Conservation (phyloP, 2,329 filamentous ascomycete species). For the Beauveria sp. region DNA sequence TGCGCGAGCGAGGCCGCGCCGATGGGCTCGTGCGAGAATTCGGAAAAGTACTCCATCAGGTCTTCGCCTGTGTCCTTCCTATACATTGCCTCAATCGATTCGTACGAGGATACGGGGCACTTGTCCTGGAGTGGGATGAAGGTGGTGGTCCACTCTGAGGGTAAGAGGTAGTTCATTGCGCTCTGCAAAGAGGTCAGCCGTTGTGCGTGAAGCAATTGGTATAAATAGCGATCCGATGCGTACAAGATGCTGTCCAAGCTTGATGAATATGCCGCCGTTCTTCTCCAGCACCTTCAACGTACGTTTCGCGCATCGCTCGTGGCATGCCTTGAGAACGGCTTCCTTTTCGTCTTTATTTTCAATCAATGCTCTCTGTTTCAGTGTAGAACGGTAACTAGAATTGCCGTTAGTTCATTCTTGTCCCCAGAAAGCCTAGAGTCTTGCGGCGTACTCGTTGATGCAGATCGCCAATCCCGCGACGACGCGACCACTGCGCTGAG, state of each 20-base stretch:
- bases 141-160: constrained; percentile 86
- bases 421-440: background rate
- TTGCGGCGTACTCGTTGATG: constrained; percentile 68
- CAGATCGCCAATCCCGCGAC: constrained; percentile 66
- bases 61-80: constrained; percentile 70
- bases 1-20: constrained; percentile 92
- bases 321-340: constrained; percentile 71
- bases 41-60: constrained; percentile 76
- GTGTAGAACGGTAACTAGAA: constrained; percentile 73
- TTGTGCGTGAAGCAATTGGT: background rate
- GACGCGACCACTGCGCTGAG: constrained; percentile 72
- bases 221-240: constrained; percentile 10
- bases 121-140: constrained; percentile 95
- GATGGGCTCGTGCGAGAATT: constrained; percentile 73
- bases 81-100: constrained; percentile 84
- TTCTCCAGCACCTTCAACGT: constrained; percentile 83
- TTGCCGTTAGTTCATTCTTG: background rate
- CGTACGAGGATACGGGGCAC: constrained; percentile 85
- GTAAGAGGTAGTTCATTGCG: constrained; percentile 90
- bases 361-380: constrained; percentile 60
- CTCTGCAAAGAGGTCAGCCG: constrained; percentile 45
- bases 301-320: constrained; percentile 84
- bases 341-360: constrained; percentile 58
- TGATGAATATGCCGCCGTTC: constrained; percentile 98
- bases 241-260: constrained; percentile 87